Conservation (phyloP, 306 rosid species). For the Quillaja saponaria region DNA sequence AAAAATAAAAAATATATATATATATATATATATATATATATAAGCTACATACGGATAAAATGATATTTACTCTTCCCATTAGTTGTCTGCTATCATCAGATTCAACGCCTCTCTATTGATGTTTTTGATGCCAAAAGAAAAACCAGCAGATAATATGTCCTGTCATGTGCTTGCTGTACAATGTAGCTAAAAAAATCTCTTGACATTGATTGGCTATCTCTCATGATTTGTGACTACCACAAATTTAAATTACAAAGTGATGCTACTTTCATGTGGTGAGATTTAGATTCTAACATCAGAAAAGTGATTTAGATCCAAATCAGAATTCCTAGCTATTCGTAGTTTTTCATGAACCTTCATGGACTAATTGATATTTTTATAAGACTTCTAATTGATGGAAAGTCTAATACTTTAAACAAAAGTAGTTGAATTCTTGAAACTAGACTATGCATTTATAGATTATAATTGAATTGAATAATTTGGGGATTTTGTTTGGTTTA, state of each 20-base stretch:
- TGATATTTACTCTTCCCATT: too few species aligned
- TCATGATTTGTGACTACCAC: constrained; percentile 17
- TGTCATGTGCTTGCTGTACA: constrained; percentile 27
- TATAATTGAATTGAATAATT: too few species aligned
- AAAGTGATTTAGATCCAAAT: constrained; percentile 40
- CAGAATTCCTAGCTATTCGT: neutral
- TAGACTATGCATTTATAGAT: neutral
- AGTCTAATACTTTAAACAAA: too few species aligned
- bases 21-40: too few species aligned
- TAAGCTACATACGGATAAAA: too few species aligned
- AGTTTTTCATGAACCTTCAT: neutral
- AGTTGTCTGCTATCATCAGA: too few species aligned
- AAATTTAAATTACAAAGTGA: neutral
- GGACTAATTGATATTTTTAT: too few species aligned
- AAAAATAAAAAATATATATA: too few species aligned
- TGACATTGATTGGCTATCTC: constrained; percentile 26
- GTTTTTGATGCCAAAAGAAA: too few species aligned
- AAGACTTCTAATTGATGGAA: neutral
- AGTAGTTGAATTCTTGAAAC: too few species aligned
- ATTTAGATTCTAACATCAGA: constrained; percentile 28
- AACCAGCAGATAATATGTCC: neutral
- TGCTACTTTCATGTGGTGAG: constrained; percentile 25
- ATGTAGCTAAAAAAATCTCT: constrained; percentile 27
- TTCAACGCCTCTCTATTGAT: too few species aligned
- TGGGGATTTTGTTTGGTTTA: too few species aligned